Conservation (phyloP, 208 protist genomes). For the Trypanosoma theileri region DNA sequence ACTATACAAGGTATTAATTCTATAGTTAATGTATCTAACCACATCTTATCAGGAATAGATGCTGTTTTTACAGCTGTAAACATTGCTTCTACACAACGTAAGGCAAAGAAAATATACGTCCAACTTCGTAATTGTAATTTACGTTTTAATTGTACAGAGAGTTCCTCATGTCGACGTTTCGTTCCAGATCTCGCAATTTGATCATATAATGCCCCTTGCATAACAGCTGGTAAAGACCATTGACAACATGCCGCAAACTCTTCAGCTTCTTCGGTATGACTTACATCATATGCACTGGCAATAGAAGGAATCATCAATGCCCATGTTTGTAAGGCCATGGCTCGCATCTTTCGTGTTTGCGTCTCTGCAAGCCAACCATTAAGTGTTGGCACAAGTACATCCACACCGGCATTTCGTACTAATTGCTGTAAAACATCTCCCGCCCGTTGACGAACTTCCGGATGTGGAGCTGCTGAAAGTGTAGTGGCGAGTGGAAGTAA, state of each 20-base stretch:
- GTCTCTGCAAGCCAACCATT: slow-evolving; percentile 48
- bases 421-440: slow-evolving; percentile 66
- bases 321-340: slow-evolving; percentile 74
- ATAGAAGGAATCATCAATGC: slow-evolving; percentile 62
- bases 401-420: slow-evolving; percentile 63
- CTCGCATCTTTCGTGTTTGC: slow-evolving; percentile 47
- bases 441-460: slow-evolving; percentile 52
- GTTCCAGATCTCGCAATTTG: slow-evolving; percentile 39
- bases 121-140: slow-evolving; percentile 73
- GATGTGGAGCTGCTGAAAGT: slow-evolving; percentile 61
- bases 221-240: slow-evolving; percentile 64
- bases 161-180: slow-evolving; percentile 8
- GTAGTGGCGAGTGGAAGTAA: slow-evolving; percentile 72
- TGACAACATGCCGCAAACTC: slow-evolving; percentile 53
- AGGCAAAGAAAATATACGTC: slow-evolving; percentile 75
- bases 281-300: slow-evolving; percentile 24
- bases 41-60: slow-evolving; percentile 43
- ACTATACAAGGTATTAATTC: slow-evolving; percentile 44
- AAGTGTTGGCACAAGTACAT: slow-evolving; percentile 74
- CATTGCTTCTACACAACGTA: slow-evolving; percentile 76
- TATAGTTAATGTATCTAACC: slow-evolving; percentile 36
- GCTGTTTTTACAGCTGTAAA: slow-evolving; percentile 16
- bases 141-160: slow-evolving; percentile 41
- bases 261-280: slow-evolving; percentile 25
- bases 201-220: slow-evolving; percentile 65